These are phyloP conservation scores for Crassisporium funariophilum DNA, from an alignment of 768 basidiomycete species.

Conservation along the genomic window DNA sequence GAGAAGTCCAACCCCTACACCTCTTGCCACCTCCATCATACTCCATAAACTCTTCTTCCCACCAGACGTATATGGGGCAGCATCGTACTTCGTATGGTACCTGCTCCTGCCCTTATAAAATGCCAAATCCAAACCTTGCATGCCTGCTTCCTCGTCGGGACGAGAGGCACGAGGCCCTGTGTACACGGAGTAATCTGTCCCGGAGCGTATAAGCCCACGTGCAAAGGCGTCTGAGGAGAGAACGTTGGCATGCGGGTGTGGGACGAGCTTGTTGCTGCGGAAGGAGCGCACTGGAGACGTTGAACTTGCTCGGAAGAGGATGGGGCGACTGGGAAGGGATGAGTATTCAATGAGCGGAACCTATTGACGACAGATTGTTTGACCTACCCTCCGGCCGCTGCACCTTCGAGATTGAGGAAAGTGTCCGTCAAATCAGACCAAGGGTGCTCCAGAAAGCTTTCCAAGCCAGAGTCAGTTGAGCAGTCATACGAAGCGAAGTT, in stretches of 20 bases:
- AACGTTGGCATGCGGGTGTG: constrained; percentile 74
- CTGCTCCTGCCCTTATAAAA: constrained; percentile 75
- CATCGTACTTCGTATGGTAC: constrained; percentile 79
- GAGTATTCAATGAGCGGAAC: neutral
- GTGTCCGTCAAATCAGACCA: constrained; percentile 67
- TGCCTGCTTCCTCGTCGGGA: constrained; percentile 30
- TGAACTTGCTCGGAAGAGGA: constrained; percentile 74
- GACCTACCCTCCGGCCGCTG: constrained; percentile 72
- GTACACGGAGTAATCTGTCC: constrained; percentile 78
- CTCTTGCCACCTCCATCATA: constrained; percentile 70
- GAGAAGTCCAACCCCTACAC: constrained; percentile 56
- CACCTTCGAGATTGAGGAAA: constrained; percentile 85
- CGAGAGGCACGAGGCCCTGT: constrained; percentile 26
- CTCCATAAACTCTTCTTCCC: constrained; percentile 64
- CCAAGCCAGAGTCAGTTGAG: neutral
- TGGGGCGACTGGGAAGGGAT: constrained; percentile 55
- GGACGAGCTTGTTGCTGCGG: constrained; percentile 39
- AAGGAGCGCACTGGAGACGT: constrained; percentile 58
- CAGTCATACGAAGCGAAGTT: neutral
- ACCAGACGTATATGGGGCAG: constrained; percentile 59
- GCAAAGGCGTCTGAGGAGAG: constrained; percentile 71
- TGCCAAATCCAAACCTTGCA: constrained; percentile 77
- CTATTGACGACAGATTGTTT: neutral
- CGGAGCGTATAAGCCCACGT: constrained; percentile 63
- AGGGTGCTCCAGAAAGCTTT: constrained; percentile 70